Evolutionary conservation across 73 alveolate species (phyloP), one percentile per base, ranked within the genome.

Genomic region (Durusdinium trenchii): DNA sequence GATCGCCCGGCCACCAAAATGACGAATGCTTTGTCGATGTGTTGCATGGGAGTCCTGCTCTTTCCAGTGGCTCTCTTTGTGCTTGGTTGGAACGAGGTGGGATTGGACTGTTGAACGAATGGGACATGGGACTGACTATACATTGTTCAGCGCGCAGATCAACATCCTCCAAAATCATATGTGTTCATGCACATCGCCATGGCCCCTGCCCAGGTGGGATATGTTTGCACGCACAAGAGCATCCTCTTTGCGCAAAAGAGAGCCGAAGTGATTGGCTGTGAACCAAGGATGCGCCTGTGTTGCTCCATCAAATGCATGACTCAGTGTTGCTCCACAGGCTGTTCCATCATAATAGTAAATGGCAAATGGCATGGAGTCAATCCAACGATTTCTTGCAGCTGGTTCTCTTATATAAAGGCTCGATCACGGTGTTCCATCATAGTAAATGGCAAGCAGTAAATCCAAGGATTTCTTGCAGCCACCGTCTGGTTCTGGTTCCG

Each of bases 231-330:
- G 3, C 97, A 91, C 48, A 48, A 91, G 87, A 91, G 38, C 86
- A 91, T 91, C 61, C 97, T 91, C 87, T 91, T 67, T 76, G 97
- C 87, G n/a, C 86, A 91, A 48, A 91, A 91, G 87, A 91, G 64
- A 87, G 97, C 97, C 26, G 97, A 91, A 76, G 97, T 76, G 36
- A 83, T 83, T 51, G 93, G 93, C 36, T 83, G 93, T 51, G 93
- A 83, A 50, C 93, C 93, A 12, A 54, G 64, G 20, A 54, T 12
- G n/a, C n/a, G n/a, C n/a, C n/a, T n/a, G n/a, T n/a, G n/a, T n/a
- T n/a, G n/a, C n/a, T n/a, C n/a, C n/a, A n/a, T n/a, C n/a, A n/a
- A n/a, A n/a, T n/a, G n/a, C n/a, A n/a, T n/a, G n/a, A n/a, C n/a
- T n/a, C n/a, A n/a, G n/a, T n/a, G n/a, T n/a, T n/a, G n/a, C n/a